Evolutionary conservation across 1,284 basidiomycete species (phyloP), one percentile per base, ranked within the genome.

Genomic region (Pyrrhoderma noxium): DNA sequence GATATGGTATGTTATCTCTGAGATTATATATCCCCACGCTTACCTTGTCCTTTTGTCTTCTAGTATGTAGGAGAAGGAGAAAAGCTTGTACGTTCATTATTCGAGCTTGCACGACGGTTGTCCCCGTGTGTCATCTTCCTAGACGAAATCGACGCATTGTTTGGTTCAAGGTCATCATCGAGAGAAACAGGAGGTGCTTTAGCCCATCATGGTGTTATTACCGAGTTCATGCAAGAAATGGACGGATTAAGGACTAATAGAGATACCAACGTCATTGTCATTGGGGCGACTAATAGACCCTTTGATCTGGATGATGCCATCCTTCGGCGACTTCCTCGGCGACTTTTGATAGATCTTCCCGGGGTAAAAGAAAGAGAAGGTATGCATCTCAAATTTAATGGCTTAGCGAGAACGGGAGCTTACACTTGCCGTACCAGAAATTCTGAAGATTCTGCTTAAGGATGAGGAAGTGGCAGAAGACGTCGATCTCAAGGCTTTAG

Each of bases 191-290:
- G 89, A 4, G 84, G 90, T 56, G 85, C 72, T 55, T 80, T 86
- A 65, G 93, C 87, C 25, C 93, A 91, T 67, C 79, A 89, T 57
- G 84, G 85, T 22, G 79, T 90, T 49, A 83, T 93, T 61, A 89
- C 90, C 18, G 93, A 97, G 64, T 94, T 98, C 65, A 97, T 98
- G 94, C 93, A 97, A 65, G 93, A 96, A 65, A 97, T 98, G 93
- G 94, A 98, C 62, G 94, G 94, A 2, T 69, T 95, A 52, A 90
- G 80, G 62, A 79, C 85, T 7, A 85, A 81, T 25, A 78, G 77
- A 61, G 89, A 91, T 59, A 84, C 85, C 62, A 86, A 80, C 56
- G 84, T 97, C 47, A 86, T 96, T 45, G 87, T 98, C 45, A 93
- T 98, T 54, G 94, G 94, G 31, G 94, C 94, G 2, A 97, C 94